Percentiles rank a stretch among this genome's conserved stretches.
These are phyloP conservation scores for Solanum paucissectum DNA, from an alignment of 257 asterid species.

Conservation along the genomic window DNA sequence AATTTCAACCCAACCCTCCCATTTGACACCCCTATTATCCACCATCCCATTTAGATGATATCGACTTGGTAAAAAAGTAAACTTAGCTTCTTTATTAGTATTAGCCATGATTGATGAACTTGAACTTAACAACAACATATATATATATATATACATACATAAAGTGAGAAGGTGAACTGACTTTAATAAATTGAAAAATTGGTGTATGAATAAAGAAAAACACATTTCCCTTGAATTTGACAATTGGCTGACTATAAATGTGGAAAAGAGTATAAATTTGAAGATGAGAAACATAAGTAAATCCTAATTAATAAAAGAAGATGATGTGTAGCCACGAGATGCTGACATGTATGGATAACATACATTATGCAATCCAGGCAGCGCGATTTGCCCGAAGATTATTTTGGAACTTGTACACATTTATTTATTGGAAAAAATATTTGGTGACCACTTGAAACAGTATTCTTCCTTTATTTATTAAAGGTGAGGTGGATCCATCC, in stretches of 20 bases:
- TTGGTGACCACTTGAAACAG: not conserved
- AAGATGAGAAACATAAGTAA: not conserved
- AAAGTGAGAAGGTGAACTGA: not conserved
- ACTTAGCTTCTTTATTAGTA: not conserved
- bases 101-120: not conserved
- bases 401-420: not conserved
- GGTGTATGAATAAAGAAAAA: not conserved
- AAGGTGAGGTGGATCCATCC: not conserved
- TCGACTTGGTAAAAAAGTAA: not conserved
- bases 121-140: not conserved
- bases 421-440: not conserved
- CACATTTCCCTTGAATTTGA: not conserved
- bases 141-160: too few relatives aligned
- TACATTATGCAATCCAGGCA: too few relatives aligned
- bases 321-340: constrained; percentile 18
- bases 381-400: not conserved
- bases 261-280: not conserved
- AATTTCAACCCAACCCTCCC: too few relatives aligned
- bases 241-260: not conserved
- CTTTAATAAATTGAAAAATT: too few relatives aligned
- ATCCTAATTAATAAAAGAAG: not conserved
- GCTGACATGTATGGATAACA: not conserved
- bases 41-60: not conserved
- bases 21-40: too few relatives aligned
- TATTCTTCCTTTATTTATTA: not conserved